Base-by-base conservation (phyloP, 2,329 filamentous ascomycete genomes). In the Fusarium equiseti region DNA sequence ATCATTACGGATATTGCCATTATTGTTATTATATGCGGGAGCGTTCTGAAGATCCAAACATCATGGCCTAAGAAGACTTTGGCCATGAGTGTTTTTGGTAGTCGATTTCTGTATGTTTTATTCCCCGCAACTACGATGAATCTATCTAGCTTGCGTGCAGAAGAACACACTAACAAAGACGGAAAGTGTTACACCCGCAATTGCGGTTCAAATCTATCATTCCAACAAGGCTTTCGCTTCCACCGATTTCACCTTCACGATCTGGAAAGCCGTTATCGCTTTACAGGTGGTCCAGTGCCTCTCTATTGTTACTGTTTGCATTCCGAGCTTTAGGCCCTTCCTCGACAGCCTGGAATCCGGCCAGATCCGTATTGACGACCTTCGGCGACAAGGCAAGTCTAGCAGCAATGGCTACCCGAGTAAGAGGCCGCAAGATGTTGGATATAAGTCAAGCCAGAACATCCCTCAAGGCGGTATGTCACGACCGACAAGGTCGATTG, bases 51-150 rank as follows among this genome's bases (percentile, higher is more conserved):
- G 48, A 77, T 78, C 31, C 75, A 77, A 18, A 77, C 76, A 0
- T 73, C 74, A 0, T 69, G 60, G 67, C 63, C 66, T 2, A 78
- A 78, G 53, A 77, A 75, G 65, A 56, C 62, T 0, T 40, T 78
- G 8, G 76, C 78, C 5, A 77, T 78, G 29, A 53, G 69, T 8
- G 77, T 78, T 8, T 78, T 78, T 38, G 77, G 77, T 0, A 76
- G 76, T 29, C 73, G 42, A 16, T 24, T 44, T 2, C 16, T 44
- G 42, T 44, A 10, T 24, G 42, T 24, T 8, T 18, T 20, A 44
- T 26, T 18, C 15, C 15, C 35, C 15, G 35, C 13, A 44, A 18
- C 16, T 18, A 20, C 22, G 29, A n/a, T 11, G 13, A 8, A 50
- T 12, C 29, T 50, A 1, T 26, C 20, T 29, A 29, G 44, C 44